Conservation (phyloP, 805 yeast species). For the Candida alai region DNA sequence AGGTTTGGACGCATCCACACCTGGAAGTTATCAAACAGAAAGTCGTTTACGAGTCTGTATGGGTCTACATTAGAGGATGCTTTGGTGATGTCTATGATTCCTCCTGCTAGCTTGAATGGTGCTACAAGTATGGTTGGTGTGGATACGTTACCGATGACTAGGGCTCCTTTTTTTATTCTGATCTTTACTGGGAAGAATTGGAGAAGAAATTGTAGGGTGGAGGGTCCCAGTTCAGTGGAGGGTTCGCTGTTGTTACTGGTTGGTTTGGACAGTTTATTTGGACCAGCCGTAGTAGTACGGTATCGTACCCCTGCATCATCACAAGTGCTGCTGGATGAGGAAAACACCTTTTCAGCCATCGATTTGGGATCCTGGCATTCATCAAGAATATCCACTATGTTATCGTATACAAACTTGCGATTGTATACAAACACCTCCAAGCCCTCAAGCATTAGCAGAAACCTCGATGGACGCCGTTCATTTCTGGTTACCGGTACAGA, state of each 20-base stretch:
- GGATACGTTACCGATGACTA: constrained; percentile 74
- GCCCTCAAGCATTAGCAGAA: constrained; percentile 63
- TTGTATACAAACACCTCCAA: constrained; percentile 81
- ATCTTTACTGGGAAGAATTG: constrained; percentile 60
- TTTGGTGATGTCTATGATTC: constrained; percentile 52
- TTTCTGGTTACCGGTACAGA: constrained; percentile 24
- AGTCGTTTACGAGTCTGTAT: constrained; percentile 44
- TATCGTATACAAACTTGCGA: constrained; percentile 72
- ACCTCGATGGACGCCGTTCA: constrained; percentile 50
- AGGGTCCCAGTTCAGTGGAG: constrained; percentile 1
- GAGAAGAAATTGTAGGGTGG: constrained; percentile 18
- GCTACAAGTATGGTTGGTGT: constrained; percentile 71
- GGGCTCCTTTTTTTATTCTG: constrained; percentile 59
- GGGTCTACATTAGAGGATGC: constrained; percentile 50
- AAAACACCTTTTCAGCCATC: too few relatives aligned
- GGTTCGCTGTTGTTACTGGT: too few relatives aligned
- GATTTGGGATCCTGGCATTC: not conserved
- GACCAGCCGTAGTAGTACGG: too few relatives aligned
- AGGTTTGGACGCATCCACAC: constrained; percentile 68
- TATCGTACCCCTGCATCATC: too few relatives aligned
- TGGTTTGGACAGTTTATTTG: too few relatives aligned
- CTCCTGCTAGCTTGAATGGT: constrained; percentile 53
- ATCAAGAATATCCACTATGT: constrained; percentile 42
- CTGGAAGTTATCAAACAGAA: constrained; percentile 50
- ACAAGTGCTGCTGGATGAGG: too few relatives aligned